phyloP scores from a whole-genome alignment of 805 yeast genomes.

The Lipomyces mesembrius region DNA sequence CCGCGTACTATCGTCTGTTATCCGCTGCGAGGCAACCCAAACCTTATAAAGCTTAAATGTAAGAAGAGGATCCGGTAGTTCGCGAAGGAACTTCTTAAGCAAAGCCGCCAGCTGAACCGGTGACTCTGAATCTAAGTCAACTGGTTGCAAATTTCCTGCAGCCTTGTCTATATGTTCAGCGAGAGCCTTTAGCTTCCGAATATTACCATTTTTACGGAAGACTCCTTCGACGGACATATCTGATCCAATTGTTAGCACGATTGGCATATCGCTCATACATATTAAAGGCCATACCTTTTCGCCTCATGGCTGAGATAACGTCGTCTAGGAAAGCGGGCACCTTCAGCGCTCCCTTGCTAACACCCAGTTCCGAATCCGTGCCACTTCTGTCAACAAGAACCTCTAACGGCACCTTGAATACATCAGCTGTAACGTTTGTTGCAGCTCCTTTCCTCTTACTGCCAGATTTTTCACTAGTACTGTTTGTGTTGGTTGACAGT shows the following conservation, averaged over 20 bases:
- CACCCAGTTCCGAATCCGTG: conserved; percentile 80
- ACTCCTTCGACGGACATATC: conserved; percentile 89
- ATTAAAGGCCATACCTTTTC: conserved; percentile 72
- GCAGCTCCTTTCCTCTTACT: conserved; percentile 34
- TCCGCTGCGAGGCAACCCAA: conserved; percentile 55
- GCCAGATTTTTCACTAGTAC: conserved; percentile 19
- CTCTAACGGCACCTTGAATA: conserved; percentile 80
- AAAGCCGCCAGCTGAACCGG: conserved; percentile 93
- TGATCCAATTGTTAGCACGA: conserved; percentile 1
- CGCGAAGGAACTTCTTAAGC: conserved; percentile 87
- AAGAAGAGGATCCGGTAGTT: conserved; percentile 87
- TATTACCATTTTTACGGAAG: conserved; percentile 94
- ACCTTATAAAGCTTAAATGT: conserved; percentile 74
- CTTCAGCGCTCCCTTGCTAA: conserved; percentile 76
- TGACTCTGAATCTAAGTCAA: conserved; percentile 56
- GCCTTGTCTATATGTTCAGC: conserved; percentile 72
- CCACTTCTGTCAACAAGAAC: conserved; percentile 72
- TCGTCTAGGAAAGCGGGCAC: conserved; percentile 91
- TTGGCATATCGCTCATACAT: background rate
- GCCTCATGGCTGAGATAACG: conserved; percentile 76
- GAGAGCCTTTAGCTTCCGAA: conserved; percentile 74
- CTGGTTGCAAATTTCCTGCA: conserved; percentile 13
- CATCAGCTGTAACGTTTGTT: conserved; percentile 46
- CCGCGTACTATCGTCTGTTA: conserved; percentile 51
- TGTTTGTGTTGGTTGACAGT: background rate